Percentiles rank a stretch among this genome's conserved stretches.
Evolutionary conservation across 257 asterid species (phyloP).

Genomic region (Solanum acaule): DNA sequence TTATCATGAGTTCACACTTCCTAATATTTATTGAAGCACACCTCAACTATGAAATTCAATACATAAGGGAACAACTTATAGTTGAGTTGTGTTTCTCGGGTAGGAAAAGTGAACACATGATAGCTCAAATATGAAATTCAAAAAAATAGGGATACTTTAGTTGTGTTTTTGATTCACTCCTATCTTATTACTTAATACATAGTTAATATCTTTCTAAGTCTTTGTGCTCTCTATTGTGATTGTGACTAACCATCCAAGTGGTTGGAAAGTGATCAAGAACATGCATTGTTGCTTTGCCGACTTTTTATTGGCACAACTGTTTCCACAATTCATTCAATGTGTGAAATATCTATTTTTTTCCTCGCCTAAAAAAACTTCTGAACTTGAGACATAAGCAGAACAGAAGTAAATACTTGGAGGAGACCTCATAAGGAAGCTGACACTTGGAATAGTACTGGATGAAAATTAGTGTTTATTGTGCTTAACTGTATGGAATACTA

Average conservation of each 20-base stretch:
- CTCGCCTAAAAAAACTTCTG: not conserved
- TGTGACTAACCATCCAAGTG: not conserved
- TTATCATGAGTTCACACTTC: not conserved
- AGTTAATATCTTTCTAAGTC: not conserved
- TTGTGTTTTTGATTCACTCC: not conserved
- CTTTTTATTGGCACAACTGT: not conserved
- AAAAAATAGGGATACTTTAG: not conserved
- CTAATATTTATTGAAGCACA: not conserved
- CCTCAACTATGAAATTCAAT: not conserved
- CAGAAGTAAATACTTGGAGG: not conserved
- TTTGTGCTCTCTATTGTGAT: not conserved
- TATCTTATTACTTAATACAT: not conserved
- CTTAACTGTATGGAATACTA: not conserved
- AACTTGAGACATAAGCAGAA: not conserved
- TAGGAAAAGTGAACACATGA: not conserved
- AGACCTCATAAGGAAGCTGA: not conserved
- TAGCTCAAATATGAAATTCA: not conserved
- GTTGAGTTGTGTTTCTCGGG: not conserved
- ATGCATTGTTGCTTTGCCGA: not conserved
- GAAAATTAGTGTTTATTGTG: not conserved
- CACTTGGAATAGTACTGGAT: not conserved
- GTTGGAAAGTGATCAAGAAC: not conserved
- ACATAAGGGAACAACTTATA: too few species aligned
- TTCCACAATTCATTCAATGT: not conserved
- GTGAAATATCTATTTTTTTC: not conserved